Conservation (phyloP, 768 basidiomycete species). For the Serendipita indica region DNA sequence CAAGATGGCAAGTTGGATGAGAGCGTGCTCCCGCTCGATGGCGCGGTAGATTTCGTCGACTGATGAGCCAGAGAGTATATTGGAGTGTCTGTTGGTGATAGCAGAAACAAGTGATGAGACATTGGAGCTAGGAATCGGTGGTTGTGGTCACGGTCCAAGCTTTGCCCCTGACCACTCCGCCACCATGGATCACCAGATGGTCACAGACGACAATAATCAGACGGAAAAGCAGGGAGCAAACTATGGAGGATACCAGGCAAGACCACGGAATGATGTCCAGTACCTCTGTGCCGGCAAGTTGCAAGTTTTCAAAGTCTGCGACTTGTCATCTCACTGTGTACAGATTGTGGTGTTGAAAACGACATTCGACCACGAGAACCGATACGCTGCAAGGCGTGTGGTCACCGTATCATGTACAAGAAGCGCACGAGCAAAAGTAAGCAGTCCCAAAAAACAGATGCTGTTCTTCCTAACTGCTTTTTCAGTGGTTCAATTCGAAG, state of each 20-base stretch:
- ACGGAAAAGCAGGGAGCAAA: neutral
- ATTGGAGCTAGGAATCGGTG: slow-evolving; percentile 25
- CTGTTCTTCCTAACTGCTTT: slow-evolving; percentile 11
- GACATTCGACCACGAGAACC: slow-evolving; percentile 83
- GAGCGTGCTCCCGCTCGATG: slow-evolving; percentile 46
- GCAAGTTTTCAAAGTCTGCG: neutral
- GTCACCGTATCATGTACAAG: slow-evolving; percentile 98
- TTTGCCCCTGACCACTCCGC: neutral
- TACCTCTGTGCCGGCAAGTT: slow-evolving; percentile 69
- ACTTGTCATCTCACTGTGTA: neutral
- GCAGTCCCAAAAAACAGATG: slow-evolving; percentile 21
- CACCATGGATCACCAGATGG: slow-evolving; percentile 5
- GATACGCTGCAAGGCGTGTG: slow-evolving; percentile 91
- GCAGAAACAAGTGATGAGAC: slow-evolving; percentile 76
- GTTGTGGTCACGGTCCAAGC: neutral
- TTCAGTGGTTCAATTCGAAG: slow-evolving; percentile 73
- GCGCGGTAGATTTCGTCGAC: slow-evolving; percentile 52
- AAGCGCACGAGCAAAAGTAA: slow-evolving; percentile 85
- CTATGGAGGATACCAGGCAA: slow-evolving; percentile 1
- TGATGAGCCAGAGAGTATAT: slow-evolving; percentile 72
- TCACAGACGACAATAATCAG: neutral
- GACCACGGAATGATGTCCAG: slow-evolving; percentile 46
- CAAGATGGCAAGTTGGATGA: slow-evolving; percentile 75
- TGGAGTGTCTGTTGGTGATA: slow-evolving; percentile 78
- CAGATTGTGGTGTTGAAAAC: slow-evolving; percentile 88